Base-by-base conservation (phyloP, 139 green algal genomes). In the Coelastrella sp. region DNA sequence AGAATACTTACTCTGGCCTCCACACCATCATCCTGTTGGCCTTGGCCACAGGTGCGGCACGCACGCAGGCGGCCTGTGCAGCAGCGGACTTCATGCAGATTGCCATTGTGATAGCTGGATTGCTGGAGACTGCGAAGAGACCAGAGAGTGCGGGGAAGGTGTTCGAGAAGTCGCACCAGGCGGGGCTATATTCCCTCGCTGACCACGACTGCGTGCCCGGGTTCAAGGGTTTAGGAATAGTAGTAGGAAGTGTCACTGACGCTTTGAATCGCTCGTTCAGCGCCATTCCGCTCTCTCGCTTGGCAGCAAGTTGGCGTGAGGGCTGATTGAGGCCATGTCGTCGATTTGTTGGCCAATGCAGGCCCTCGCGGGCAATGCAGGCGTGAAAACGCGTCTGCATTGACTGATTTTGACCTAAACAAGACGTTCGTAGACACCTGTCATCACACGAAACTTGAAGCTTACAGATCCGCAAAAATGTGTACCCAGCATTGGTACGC, bases 1-100 rank as follows among this genome's bases (percentile, higher is more conserved):
- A 6, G 23, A 30, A 27, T 59, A 25, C 79, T 85, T 45, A 87
- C 92, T 96, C 81, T 43, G 94, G 94, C 89, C 93, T 90, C 94
- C 94, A 97, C 53, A 96, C 92, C 87, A 93, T 91, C 89, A 95
- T 94, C 84, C 93, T 85, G 88, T 90, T 92, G 88, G 91, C 90
- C 80, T 86, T 84, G 60, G 82, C 63, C 53, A 87, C 91, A 40
- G 93, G 93, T 68, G 88, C 88, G 30, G 92, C 92, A 71, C 64
- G 32, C 32, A 64, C 34, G 66, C 66, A 41, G 81, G 37, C 35
- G 45, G 60, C 23, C 64, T 66, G 19, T 13, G 34, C 19, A 27
- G 37, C 64, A 41, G 51, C 81, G 68, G 48, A 64, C 81, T 82
- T 75, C 41, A 82, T 81, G 68, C 35, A 30, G 51, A 51, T 30